phyloP scores from a whole-genome alignment of 495 filamentous ascomycete genomes.

The Hyaloscypha bicolor region DNA sequence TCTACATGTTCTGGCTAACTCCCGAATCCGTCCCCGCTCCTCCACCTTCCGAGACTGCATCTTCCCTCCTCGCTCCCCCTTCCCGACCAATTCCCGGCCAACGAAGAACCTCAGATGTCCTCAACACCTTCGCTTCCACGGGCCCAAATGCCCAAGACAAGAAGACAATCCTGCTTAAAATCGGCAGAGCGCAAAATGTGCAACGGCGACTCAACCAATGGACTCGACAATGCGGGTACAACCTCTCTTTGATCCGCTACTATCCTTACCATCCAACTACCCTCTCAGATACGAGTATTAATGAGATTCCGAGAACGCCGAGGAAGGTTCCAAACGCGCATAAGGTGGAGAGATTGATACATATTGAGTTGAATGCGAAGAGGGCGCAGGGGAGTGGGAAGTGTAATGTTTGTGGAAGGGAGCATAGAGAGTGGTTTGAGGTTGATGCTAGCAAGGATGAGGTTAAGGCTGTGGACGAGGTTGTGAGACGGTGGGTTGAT shows the following conservation, averaged over 20 bases:
- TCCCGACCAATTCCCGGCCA: slow-evolving; percentile 44
- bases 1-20: slow-evolving; percentile 96
- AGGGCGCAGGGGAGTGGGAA: slow-evolving; percentile 58
- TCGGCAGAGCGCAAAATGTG: slow-evolving; percentile 88
- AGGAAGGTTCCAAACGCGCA: slow-evolving; percentile 85
- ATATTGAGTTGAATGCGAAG: slow-evolving; percentile 78
- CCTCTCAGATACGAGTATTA: slow-evolving; percentile 29
- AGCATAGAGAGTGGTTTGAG: slow-evolving; percentile 96
- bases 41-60: slow-evolving; percentile 59
- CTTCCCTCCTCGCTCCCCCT: slow-evolving; percentile 56
- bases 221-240: slow-evolving; percentile 88
- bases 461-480: slow-evolving; percentile 76
- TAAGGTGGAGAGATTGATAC: slow-evolving; percentile 88
- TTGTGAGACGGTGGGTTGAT: slow-evolving; percentile 81
- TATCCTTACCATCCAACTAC: slow-evolving; percentile 81
- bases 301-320: slow-evolving; percentile 39
- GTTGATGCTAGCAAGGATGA: slow-evolving; percentile 73
- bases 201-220: slow-evolving; percentile 90
- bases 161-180: slow-evolving; percentile 80
- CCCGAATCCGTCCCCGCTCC: slow-evolving; percentile 52
- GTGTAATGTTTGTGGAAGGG: slow-evolving; percentile 80
- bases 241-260: slow-evolving; percentile 82
- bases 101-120: slow-evolving; percentile 66
- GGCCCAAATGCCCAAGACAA: slow-evolving; percentile 8
- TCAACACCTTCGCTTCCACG: slow-evolving; percentile 40